These are phyloP conservation scores for Arabidopsis arenosa DNA, from an alignment of 345 rosid species.

Conservation along the genomic window DNA sequence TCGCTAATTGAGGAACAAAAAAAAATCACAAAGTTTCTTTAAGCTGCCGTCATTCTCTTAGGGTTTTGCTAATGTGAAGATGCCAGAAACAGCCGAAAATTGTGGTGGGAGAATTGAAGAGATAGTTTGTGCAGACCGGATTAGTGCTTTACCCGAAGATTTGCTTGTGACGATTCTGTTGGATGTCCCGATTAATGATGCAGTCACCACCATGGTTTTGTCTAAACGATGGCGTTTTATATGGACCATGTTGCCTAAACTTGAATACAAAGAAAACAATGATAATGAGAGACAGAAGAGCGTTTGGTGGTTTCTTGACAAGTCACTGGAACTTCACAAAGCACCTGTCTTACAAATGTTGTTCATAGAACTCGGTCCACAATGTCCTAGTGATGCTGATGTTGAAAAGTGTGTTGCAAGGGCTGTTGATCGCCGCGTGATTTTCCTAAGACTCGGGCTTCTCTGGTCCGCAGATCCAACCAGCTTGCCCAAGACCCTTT, in stretches of 20 bases:
- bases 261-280: neutral
- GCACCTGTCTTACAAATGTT: no score
- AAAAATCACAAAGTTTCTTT: neutral
- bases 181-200: neutral
- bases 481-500: neutral
- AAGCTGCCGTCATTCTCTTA: neutral
- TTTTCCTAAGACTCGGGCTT: neutral
- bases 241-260: neutral
- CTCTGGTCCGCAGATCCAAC: neutral
- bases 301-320: no score
- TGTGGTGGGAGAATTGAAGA: neutral
- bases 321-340: no score
- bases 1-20: neutral
- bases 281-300: no score
- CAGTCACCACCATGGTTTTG: neutral
- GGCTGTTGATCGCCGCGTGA: neutral
- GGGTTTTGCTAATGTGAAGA: neutral
- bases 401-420: neutral
- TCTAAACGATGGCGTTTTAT: conserved; percentile 6
- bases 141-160: neutral
- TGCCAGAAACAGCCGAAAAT: neutral
- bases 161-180: neutral
- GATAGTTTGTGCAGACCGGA: neutral
- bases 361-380: neutral
- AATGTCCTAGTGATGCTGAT: neutral